Conservation (phyloP, 805 yeast genomes). For the Cyberlindnera nakhonratchasimensis region DNA sequence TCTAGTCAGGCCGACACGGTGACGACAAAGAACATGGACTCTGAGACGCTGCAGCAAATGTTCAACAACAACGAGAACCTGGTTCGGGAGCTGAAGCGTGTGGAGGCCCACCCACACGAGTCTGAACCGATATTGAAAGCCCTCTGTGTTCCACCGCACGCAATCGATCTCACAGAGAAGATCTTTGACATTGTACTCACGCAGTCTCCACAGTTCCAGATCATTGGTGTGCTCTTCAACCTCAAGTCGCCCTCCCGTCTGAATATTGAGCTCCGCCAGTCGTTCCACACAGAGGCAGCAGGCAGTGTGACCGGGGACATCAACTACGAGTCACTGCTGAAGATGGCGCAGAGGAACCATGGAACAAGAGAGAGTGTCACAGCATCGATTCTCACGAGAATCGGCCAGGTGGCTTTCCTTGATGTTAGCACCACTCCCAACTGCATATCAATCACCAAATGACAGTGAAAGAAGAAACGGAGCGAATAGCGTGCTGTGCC, state of each 20-base stretch:
- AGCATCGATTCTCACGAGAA: slow-evolving; percentile 8
- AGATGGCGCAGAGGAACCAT: slow-evolving; percentile 13
- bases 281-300: background rate
- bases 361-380: slow-evolving; percentile 1
- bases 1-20: slow-evolving; percentile 5
- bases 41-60: slow-evolving; percentile 2
- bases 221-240: slow-evolving; percentile 11
- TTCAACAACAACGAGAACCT: slow-evolving; percentile 7
- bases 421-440: slow-evolving; percentile 9
- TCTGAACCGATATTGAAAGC: slow-evolving; percentile 5
- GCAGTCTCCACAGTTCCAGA: slow-evolving; percentile 7
- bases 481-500: too few relatives aligned
- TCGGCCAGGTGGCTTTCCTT: slow-evolving; percentile 14
- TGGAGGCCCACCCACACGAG: background rate
- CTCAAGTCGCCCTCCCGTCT: slow-evolving; percentile 9
- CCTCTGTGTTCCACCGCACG: slow-evolving; percentile 17
- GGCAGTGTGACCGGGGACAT: slow-evolving; percentile 3
- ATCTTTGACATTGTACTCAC: slow-evolving; percentile 10
- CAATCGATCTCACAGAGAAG: slow-evolving; percentile 7
- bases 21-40: slow-evolving; percentile 10
- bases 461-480: background rate
- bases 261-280: slow-evolving; percentile 8
- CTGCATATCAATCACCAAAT: slow-evolving; percentile 8
- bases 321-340: slow-evolving; percentile 17
- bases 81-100: background rate